Percentiles rank a stretch among this genome's conserved stretches.
phyloP scores from a whole-genome alignment of 1,284 basidiomycete species.

The Vanrija humicola region DNA sequence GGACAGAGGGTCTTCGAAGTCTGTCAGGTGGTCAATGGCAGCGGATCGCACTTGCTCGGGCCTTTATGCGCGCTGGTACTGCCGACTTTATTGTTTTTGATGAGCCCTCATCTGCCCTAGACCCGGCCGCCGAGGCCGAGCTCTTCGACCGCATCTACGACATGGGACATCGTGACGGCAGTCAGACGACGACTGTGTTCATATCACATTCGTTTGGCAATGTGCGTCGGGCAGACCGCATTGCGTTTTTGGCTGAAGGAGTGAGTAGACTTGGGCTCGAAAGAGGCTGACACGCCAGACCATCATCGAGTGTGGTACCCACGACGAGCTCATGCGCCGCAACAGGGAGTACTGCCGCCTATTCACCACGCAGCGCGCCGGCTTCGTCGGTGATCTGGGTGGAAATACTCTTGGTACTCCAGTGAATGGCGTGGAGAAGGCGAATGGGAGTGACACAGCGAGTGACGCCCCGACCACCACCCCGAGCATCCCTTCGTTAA shows the following conservation, averaged over 20 bases:
- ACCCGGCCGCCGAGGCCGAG: conserved; percentile 68
- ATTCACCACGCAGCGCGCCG: not conserved
- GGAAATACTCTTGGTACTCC: no score
- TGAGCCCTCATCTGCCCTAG: conserved; percentile 58
- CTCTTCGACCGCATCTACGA: conserved; percentile 56
- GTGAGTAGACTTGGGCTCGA: conserved; percentile 42
- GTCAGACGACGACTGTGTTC: conserved; percentile 66
- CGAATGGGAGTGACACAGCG: no score
- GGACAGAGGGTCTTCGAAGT: no score
- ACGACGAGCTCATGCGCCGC: conserved; percentile 62
- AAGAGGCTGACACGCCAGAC: conserved; percentile 49
- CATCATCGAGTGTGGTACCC: conserved; percentile 72
- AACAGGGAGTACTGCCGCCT: conserved; percentile 8
- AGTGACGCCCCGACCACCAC: no score
- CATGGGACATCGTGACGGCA: conserved; percentile 14
- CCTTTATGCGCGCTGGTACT: conserved; percentile 61
- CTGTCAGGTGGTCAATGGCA: conserved; percentile 62
- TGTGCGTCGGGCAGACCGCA: conserved; percentile 39
- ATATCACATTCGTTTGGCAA: conserved; percentile 68
- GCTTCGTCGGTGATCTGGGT: not conserved
- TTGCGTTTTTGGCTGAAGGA: conserved; percentile 54
- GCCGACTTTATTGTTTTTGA: conserved; percentile 59
- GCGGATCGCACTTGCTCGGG: conserved; percentile 71
- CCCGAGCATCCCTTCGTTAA: no score
- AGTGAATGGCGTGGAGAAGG: no score